phyloP scores from a whole-genome alignment of 78 protist species.

The Dictyostelium discoideum region dicty_2.7 NC_007090.3:1726501-1727000 shows the following conservation, averaged over 20 bases:
- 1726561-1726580: background rate
- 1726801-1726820: background rate
- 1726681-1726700: background rate
- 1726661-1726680: background rate
- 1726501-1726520: no score
- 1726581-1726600: background rate
- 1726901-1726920: conserved; percentile 52
- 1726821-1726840: background rate
- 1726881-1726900: conserved; percentile 39
- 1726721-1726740: background rate
- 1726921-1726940: conserved; percentile 16
- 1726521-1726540: background rate
- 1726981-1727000: background rate
- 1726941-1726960: background rate
- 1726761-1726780: background rate
- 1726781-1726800: background rate
- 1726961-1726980: background rate
- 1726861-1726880: background rate
- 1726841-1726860: background rate
- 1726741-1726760: conserved; percentile 5
- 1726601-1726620: conserved; percentile 7
- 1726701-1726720: no score
- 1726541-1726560: background rate
- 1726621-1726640: conserved; percentile 3
- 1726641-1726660: background rate